Conservation (phyloP, 2,329 filamentous ascomycete species). For the Epicoccum nigrum region DNA sequence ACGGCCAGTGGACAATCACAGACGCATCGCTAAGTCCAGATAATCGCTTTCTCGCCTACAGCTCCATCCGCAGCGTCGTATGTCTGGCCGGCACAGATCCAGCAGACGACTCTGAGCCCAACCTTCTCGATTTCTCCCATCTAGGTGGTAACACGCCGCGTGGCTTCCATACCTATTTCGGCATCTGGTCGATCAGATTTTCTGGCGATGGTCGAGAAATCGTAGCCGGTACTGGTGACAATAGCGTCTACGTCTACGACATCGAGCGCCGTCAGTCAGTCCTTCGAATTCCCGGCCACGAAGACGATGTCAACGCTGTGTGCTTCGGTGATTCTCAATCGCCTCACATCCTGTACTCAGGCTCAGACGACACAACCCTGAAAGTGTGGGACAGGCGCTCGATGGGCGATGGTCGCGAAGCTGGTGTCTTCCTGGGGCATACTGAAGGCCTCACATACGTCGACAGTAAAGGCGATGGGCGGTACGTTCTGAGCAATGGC, state of each 20-base stretch:
- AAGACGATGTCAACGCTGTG: slow-evolving; percentile 92
- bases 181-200: slow-evolving; percentile 89
- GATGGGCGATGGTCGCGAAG: slow-evolving; percentile 66
- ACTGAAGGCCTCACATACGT: slow-evolving; percentile 71
- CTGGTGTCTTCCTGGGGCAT: slow-evolving; percentile 69
- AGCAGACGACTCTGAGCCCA: slow-evolving; percentile 78
- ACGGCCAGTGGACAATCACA: slow-evolving; percentile 93
- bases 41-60: slow-evolving; percentile 90
- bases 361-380: slow-evolving; percentile 90
- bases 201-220: slow-evolving; percentile 90
- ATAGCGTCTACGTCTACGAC: slow-evolving; percentile 87
- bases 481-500: slow-evolving; percentile 90
- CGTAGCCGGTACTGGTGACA: slow-evolving; percentile 82
- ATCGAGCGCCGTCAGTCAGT: slow-evolving; percentile 80
- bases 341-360: slow-evolving; percentile 93
- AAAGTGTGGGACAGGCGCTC: slow-evolving; percentile 93
- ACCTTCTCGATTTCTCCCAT: slow-evolving; percentile 74
- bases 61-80: slow-evolving; percentile 82
- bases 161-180: slow-evolving; percentile 47
- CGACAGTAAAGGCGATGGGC: slow-evolving; percentile 82
- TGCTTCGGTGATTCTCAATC: slow-evolving; percentile 90
- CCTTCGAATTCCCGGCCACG: slow-evolving; percentile 77
- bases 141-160: slow-evolving; percentile 47
- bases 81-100: slow-evolving; percentile 89
- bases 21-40: slow-evolving; percentile 91